These are phyloP conservation scores for Stachybotrys echinatus DNA, from an alignment of 2,329 filamentous ascomycete species.

Conservation along the genomic window DNA sequence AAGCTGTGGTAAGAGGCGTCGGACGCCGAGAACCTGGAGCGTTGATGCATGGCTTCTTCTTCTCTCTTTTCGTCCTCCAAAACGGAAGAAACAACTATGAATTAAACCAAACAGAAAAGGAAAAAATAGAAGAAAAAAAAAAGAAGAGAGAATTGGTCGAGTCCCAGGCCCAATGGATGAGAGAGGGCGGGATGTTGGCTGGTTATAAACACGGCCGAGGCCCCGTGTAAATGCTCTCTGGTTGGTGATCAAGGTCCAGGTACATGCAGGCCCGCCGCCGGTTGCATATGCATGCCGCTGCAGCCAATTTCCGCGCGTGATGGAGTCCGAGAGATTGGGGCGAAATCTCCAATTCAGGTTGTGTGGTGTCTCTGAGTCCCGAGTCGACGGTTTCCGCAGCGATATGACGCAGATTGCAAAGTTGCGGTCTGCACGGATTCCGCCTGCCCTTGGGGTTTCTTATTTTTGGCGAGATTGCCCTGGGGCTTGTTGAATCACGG, in stretches of 20 bases:
- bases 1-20: constrained; percentile 51
- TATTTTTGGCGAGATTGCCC: neutral
- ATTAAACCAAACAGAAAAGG: neutral
- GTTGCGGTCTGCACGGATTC: constrained; percentile 19
- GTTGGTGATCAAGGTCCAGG: neutral
- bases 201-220: neutral
- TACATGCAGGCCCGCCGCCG: neutral
- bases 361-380: no score
- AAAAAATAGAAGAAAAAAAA: neutral
- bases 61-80: neutral
- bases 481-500: neutral
- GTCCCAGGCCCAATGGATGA: no score
- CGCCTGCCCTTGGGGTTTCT: no score
- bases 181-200: neutral
- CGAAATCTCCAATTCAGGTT: no score
- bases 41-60: constrained; percentile 18
- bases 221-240: no score
- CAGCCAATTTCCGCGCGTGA: neutral
- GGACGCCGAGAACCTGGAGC: constrained; percentile 38
- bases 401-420: constrained; percentile 9
- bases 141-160: neutral
- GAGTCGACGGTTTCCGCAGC: constrained; percentile 8
- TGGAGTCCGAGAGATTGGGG: neutral
- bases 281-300: neutral
- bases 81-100: neutral